Evolutionary conservation across 257 asterid species (phyloP).

Genomic region (Nicotiana undulata): DNA sequence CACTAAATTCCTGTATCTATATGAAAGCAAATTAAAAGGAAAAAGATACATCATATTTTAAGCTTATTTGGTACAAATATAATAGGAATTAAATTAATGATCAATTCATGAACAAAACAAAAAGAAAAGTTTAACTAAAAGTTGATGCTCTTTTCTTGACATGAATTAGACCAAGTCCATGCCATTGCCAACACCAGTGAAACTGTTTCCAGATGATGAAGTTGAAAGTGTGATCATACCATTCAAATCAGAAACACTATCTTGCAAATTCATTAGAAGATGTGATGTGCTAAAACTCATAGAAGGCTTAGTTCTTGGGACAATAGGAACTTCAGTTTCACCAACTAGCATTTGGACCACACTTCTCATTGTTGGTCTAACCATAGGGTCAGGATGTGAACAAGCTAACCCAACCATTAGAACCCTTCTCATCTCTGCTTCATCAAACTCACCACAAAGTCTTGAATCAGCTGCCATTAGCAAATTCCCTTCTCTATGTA

Average conservation of each 20-base stretch:
- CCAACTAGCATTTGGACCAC: conserved; percentile 78
- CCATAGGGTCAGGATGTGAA: conserved; percentile 71
- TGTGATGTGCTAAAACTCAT: conserved; percentile 64
- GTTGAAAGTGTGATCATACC: conserved; percentile 55
- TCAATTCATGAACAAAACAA: conserved; percentile 9
- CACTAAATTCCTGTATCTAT: background rate
- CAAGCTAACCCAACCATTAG: conserved; percentile 61
- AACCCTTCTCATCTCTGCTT: conserved; percentile 54
- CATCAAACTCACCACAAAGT: conserved; percentile 47
- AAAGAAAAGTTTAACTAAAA: background rate
- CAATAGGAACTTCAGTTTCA: conserved; percentile 56
- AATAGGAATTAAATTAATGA: conserved; percentile 24
- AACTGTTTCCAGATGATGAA: conserved; percentile 60
- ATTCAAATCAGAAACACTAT: conserved; percentile 70
- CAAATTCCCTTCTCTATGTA: conserved; percentile 54
- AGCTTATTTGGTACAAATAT: conserved; percentile 16
- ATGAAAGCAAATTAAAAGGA: background rate
- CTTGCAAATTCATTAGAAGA: conserved; percentile 56
- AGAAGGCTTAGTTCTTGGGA: conserved; percentile 61
- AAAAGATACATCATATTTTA: background rate
- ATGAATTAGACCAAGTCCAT: conserved; percentile 29
- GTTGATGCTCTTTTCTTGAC: background rate
- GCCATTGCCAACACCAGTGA: conserved; percentile 23
- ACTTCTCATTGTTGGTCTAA: conserved; percentile 66
- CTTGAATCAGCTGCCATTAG: conserved; percentile 46